Evolutionary conservation across 2,329 filamentous ascomycete species (phyloP), one percentile per base, ranked within the genome.

Genomic region (Aspergillus sp.): DNA sequence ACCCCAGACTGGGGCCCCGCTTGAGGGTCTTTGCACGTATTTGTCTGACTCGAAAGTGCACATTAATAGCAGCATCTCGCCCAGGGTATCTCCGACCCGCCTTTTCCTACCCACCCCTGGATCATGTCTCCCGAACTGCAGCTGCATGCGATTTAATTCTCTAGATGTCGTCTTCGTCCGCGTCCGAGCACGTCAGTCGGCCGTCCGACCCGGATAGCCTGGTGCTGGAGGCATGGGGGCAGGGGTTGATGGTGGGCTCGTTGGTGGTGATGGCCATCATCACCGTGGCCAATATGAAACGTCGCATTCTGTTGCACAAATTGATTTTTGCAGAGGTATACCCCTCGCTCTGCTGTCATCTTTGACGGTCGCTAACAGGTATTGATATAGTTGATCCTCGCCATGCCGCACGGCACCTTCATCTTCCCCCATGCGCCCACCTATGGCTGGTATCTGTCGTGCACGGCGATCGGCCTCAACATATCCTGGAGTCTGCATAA

Each of bases 401-500:
- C 79, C 4, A 73, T 82, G 53, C 76, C 77, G 47, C 80, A 84
- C 61, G 81, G 81, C 7, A 81, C 81, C 53, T 84, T 83, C 64
- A 78, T 83, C 33, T 85, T 85, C 67, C 76, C 79, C 49, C 70
- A 76, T 54, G 75, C 73, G 8, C 80, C 81, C 0, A 73, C 73
- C 3, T 85, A 84, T 61, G 82, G 81, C 45, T 87, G 84, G 84
- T 87, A 84, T 67, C 73, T 87, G 2, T 83, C 82, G 1, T 72
- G 76, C 20, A 83, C 81, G 2, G 83, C 81, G 7, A 79, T 86
- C 7, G 76, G 82, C 16, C 76, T 87, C 20, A 84, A 85, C 57
- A 70, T 78, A n/a, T 85, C 82, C 3, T 86, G 83, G 81, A 78
- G 75, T 11, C 68, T 87, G 8, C 84, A 87, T 66, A 87, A 87